A percentile compares a stretch with the other conserved stretches of the same genome.
Evolutionary conservation across 225 moss, liverwort and hornwort genomes (phyloP).

Genomic region (Rhytidiadelphus loreus): DNA sequence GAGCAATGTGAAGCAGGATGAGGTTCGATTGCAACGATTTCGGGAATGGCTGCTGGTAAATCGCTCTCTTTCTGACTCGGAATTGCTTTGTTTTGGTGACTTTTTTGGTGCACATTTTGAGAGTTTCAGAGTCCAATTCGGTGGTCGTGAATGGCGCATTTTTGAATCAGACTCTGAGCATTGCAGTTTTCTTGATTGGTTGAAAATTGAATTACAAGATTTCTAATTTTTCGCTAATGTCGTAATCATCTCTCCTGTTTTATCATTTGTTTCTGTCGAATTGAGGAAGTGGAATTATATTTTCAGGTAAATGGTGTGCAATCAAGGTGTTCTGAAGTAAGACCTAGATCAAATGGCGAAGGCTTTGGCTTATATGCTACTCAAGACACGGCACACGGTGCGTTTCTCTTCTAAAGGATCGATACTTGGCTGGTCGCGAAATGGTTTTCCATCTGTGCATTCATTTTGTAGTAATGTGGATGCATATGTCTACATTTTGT

Average conservation of each 20-base stretch:
- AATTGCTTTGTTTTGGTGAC: not conserved
- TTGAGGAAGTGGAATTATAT: not conserved
- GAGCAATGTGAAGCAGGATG: not conserved
- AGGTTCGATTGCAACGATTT: constrained; percentile 32
- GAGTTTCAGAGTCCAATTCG: not conserved
- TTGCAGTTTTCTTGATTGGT: not conserved
- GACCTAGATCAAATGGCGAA: constrained; percentile 19
- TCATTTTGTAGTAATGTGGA: not conserved
- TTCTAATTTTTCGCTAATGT: not conserved
- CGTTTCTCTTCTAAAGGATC: not conserved
- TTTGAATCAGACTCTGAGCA: not conserved
- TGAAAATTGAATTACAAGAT: not conserved
- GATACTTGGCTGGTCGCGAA: not conserved
- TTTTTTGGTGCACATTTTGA: not conserved
- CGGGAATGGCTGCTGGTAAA: constrained; percentile 56
- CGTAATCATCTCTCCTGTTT: not conserved
- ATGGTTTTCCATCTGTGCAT: not conserved
- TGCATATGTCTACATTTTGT: not conserved
- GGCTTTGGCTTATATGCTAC: constrained; percentile 65
- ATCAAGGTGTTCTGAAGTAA: constrained; percentile 46
- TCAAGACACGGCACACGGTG: constrained; percentile 27
- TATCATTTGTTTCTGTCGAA: not conserved
- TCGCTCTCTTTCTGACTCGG: not conserved
- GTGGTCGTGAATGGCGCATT: not conserved
- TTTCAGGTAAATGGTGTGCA: constrained; percentile 61